Conservation (phyloP, 768 basidiomycete species). For the Tylopilus rubrobrunneus region DNA sequence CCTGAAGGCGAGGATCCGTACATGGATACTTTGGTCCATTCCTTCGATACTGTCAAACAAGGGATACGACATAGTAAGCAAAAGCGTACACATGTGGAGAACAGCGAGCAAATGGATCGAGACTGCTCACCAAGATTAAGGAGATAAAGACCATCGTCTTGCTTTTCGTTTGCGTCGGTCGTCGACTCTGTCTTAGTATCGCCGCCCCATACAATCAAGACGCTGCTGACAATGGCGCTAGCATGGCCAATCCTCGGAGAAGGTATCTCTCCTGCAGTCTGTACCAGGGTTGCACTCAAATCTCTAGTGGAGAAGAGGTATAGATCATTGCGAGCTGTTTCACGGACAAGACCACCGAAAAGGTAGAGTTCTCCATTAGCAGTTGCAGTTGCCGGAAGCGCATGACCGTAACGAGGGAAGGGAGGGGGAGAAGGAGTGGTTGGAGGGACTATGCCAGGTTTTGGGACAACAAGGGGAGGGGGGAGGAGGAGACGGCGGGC, state of each 20-base stretch:
- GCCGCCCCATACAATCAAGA: constrained; percentile 97
- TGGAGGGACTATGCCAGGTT: constrained; percentile 61
- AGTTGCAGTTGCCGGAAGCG: constrained; percentile 76
- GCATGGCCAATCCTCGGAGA: constrained; percentile 94
- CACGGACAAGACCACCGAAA: constrained; percentile 94
- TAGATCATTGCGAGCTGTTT: constrained; percentile 86
- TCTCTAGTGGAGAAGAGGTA: constrained; percentile 85
- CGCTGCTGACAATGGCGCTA: constrained; percentile 91
- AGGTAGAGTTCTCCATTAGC: constrained; percentile 88
- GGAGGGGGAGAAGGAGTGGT: constrained; percentile 77
- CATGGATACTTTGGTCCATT: constrained; percentile 89
- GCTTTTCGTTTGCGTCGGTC: constrained; percentile 61
- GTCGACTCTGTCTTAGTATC: constrained; percentile 83
- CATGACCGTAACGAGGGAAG: constrained; percentile 95
- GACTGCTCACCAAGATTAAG: constrained; percentile 79
- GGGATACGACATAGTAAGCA: constrained; percentile 1
- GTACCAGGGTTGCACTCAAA: constrained; percentile 74
- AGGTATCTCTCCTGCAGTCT: constrained; percentile 87
- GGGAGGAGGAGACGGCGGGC: constrained; percentile 67
- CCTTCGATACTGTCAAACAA: constrained; percentile 66
- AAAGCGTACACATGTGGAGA: neutral
- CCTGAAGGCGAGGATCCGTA: constrained; percentile 77
- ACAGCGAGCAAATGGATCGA: neutral
- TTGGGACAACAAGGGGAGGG: constrained; percentile 61
- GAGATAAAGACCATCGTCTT: constrained; percentile 92